These are phyloP conservation scores for Neophaeococcomyces aloes DNA, from an alignment of 2,329 filamentous ascomycete species.

Conservation along the genomic window DNA sequence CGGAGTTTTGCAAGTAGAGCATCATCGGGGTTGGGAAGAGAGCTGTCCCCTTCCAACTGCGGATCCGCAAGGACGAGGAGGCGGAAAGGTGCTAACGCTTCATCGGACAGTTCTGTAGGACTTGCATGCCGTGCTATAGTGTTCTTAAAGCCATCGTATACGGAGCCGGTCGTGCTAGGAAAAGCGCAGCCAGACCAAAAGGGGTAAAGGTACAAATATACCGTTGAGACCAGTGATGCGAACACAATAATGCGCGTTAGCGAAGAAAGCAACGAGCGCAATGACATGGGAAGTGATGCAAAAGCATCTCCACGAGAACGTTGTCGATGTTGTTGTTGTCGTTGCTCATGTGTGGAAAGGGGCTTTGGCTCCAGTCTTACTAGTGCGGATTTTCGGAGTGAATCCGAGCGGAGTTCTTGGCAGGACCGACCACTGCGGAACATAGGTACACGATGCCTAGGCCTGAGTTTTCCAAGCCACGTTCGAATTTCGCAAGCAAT, in stretches of 20 bases:
- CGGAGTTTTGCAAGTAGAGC: slow-evolving; percentile 33
- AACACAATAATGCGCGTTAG: slow-evolving; percentile 47
- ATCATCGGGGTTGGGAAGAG: slow-evolving; percentile 50
- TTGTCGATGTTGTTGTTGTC: not conserved
- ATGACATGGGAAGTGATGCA: slow-evolving; percentile 33
- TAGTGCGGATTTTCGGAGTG: too few relatives aligned
- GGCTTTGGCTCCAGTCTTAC: too few relatives aligned
- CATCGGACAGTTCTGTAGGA: not conserved
- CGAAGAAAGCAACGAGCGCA: slow-evolving; percentile 34
- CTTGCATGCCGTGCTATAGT: slow-evolving; percentile 29
- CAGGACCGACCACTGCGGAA: too few relatives aligned
- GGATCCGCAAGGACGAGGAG: slow-evolving; percentile 83
- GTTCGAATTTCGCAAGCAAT: too few relatives aligned
- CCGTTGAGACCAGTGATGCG: slow-evolving; percentile 56
- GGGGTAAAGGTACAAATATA: slow-evolving; percentile 83
- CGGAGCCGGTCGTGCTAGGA: slow-evolving; percentile 41
- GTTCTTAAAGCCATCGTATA: slow-evolving; percentile 23
- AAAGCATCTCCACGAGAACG: not conserved
- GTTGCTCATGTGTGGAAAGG: not conserved
- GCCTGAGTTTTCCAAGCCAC: too few relatives aligned
- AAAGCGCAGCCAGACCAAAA: slow-evolving; percentile 71
- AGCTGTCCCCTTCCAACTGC: slow-evolving; percentile 85
- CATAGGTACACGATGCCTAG: too few relatives aligned
- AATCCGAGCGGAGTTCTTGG: too few relatives aligned
- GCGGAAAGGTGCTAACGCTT: slow-evolving; percentile 59